Evolutionary conservation across 2,329 filamentous ascomycete genomes (phyloP).

Genomic region (Hymenoscyphus linearis): DNA sequence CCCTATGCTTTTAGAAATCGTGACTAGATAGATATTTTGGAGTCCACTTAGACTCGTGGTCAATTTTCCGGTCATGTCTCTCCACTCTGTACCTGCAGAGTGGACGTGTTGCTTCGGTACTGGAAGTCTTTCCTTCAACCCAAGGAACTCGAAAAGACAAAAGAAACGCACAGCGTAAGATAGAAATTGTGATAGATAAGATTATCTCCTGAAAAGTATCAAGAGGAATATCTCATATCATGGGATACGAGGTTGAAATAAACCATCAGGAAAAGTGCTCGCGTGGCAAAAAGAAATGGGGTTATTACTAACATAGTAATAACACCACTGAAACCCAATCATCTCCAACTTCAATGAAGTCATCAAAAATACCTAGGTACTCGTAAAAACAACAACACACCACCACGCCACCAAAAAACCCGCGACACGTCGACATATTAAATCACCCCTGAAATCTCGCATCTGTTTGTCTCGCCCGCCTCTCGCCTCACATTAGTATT

Average conservation of each 20-base stretch:
- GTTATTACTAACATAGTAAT: neutral
- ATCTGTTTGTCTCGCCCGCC: neutral
- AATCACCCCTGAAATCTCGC: neutral
- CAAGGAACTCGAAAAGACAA: too few relatives aligned
- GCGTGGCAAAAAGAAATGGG: neutral
- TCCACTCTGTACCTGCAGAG: too few relatives aligned
- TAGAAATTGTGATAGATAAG: neutral
- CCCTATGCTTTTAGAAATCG: too few relatives aligned
- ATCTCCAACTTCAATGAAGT: neutral
- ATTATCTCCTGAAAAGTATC: neutral
- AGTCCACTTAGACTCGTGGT: too few relatives aligned
- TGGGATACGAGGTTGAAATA: neutral
- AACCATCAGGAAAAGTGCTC: neutral
- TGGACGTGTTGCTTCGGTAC: neutral
- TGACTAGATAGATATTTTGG: too few relatives aligned
- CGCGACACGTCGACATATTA: neutral
- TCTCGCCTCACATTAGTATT: too few relatives aligned
- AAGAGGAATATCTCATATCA: neutral
- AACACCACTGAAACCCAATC: neutral
- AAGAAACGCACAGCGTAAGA: neutral
- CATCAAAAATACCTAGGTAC: neutral
- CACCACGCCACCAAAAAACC: neutral
- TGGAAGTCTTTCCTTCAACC: neutral
- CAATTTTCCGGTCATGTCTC: too few relatives aligned
- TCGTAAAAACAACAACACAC: neutral